Percentiles rank a stretch among this genome's conserved stretches.
Evolutionary conservation across 106 monocot species (phyloP).

Genomic region (Ottelia alismoides): DNA sequence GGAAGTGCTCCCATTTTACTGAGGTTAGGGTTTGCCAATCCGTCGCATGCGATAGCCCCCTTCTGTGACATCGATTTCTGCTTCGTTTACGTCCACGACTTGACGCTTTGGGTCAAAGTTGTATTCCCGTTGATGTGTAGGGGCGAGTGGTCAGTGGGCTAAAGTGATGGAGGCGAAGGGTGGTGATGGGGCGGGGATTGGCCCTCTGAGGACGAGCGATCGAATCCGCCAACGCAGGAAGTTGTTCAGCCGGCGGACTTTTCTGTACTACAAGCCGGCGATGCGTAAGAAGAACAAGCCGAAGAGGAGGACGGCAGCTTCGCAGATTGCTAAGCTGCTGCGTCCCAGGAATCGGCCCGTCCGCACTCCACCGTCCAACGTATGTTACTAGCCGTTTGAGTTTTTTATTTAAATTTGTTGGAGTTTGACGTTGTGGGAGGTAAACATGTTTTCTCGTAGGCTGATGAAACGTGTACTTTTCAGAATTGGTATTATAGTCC

Average conservation of each 20-base stretch:
- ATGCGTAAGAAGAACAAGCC: constrained; percentile 67
- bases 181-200: constrained; percentile 21
- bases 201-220: constrained; percentile 68
- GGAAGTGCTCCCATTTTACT: too few relatives aligned
- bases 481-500: too few relatives aligned
- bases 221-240: constrained; percentile 64
- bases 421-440: too few relatives aligned
- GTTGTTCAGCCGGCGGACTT: constrained; percentile 26
- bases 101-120: too few relatives aligned
- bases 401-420: not conserved
- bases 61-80: too few relatives aligned
- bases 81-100: too few relatives aligned
- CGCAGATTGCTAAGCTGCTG: constrained; percentile 76
- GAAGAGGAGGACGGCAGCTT: constrained; percentile 61
- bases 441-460: too few relatives aligned
- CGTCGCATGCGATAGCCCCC: too few relatives aligned
- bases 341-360: constrained; percentile 37
- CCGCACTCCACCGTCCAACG: constrained; percentile 38
- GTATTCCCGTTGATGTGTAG: too few relatives aligned
- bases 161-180: constrained; percentile 67
- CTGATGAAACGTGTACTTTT: too few relatives aligned
- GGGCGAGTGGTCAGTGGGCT: too few relatives aligned
- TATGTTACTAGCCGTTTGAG: constrained; percentile 13
- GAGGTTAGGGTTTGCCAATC: too few relatives aligned
- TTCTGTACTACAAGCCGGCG: constrained; percentile 45